Evolutionary conservation across 192 early-diverging fungal species (phyloP).

Genomic region (Coemansia reversa): DNA sequence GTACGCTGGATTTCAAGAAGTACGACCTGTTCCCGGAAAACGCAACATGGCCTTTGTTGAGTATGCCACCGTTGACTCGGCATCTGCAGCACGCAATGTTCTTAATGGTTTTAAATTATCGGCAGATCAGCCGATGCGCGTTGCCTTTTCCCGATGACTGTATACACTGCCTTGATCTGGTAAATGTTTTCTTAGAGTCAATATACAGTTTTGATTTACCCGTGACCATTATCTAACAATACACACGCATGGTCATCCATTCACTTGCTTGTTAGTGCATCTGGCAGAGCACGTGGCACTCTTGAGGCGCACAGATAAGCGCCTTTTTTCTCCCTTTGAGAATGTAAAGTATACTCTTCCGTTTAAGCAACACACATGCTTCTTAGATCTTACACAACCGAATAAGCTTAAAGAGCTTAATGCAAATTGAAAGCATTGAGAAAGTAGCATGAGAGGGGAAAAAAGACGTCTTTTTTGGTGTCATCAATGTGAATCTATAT

Average conservation of each 20-base stretch:
- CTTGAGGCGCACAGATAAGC: neutral
- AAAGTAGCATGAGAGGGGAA: neutral
- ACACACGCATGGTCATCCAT: neutral
- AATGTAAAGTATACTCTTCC: neutral
- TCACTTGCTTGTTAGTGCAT: neutral
- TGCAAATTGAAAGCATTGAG: neutral
- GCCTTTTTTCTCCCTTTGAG: neutral
- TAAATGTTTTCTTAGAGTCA: neutral
- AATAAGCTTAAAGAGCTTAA: neutral
- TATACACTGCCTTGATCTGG: neutral
- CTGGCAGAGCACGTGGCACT: neutral
- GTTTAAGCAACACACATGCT: neutral
- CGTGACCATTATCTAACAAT: neutral
- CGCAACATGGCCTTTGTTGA: constrained; percentile 49
- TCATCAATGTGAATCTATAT: neutral
- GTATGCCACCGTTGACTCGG: constrained; percentile 32
- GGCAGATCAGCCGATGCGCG: constrained; percentile 33
- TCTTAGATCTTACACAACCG: neutral
- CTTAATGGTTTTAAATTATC: constrained; percentile 45
- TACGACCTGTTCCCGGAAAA: constrained; percentile 36
- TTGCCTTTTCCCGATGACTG: constrained; percentile 37
- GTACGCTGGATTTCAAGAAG: constrained; percentile 47
- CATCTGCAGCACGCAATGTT: constrained; percentile 37
- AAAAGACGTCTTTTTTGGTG: neutral
- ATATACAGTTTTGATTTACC: neutral